A percentile compares a stretch with the other conserved stretches of the same genome.
phyloP scores from a whole-genome alignment of 192 early-diverging fungal species.

The Coemansia sp. region DNA sequence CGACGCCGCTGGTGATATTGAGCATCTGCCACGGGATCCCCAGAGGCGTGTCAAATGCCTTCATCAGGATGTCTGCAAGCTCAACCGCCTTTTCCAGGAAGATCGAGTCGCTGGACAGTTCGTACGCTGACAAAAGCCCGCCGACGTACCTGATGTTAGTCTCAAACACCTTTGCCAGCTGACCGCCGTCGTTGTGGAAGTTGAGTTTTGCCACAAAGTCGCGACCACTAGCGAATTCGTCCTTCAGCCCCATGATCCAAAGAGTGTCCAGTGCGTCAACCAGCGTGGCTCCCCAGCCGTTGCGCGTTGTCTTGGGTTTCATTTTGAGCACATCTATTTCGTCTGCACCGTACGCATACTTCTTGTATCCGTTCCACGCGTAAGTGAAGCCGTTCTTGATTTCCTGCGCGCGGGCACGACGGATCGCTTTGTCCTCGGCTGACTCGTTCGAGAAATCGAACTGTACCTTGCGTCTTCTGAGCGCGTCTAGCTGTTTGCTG shows the following conservation, averaged over 20 bases:
- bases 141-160: slow-evolving; percentile 88
- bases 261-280: slow-evolving; percentile 89
- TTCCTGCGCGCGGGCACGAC: slow-evolving; percentile 41
- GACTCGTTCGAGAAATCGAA: slow-evolving; percentile 37
- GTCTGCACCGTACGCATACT: slow-evolving; percentile 81
- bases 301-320: slow-evolving; percentile 51
- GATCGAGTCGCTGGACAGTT: slow-evolving; percentile 65
- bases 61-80: slow-evolving; percentile 71
- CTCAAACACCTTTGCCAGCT: slow-evolving; percentile 78
- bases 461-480: slow-evolving; percentile 40
- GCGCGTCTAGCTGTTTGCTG: slow-evolving; percentile 6
- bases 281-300: slow-evolving; percentile 81
- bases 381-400: slow-evolving; percentile 66
- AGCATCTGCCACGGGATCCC: slow-evolving; percentile 78
- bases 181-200: slow-evolving; percentile 66
- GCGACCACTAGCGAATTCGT: slow-evolving; percentile 74
- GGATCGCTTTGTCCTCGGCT: slow-evolving; percentile 17
- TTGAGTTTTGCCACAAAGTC: slow-evolving; percentile 69
- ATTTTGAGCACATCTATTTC: slow-evolving; percentile 55
- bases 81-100: slow-evolving; percentile 77
- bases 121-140: slow-evolving; percentile 81
- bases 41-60: slow-evolving; percentile 71
- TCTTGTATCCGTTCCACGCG: slow-evolving; percentile 78
- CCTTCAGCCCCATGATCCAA: slow-evolving; percentile 74
- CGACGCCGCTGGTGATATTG: slow-evolving; percentile 59